These are phyloP conservation scores for Bigelowiella natans DNA, from an alignment of 78 protist species.

Conservation along the genomic window DNA sequence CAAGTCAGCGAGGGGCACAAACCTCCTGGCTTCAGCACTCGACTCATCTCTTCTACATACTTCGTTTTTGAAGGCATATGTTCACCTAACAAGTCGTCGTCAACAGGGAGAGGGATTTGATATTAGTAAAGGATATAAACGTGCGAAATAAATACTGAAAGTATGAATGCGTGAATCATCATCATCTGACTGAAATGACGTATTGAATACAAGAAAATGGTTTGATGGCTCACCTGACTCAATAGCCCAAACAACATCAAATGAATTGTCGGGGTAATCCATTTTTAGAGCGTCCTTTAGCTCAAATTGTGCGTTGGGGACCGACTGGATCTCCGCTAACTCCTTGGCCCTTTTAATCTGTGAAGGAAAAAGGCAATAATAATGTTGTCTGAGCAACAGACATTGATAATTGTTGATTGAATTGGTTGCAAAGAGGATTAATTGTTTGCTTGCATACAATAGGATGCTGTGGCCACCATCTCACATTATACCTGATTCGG, in stretches of 20 bases:
- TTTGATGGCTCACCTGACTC: constrained; percentile 29
- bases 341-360: constrained; percentile 26
- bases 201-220: not conserved
- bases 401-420: too few species aligned
- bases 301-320: constrained; percentile 19
- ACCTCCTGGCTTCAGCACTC: constrained; percentile 43
- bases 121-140: too few species aligned
- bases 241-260: constrained; percentile 39
- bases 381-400: too few species aligned
- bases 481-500: constrained; percentile 13
- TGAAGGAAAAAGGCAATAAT: too few species aligned
- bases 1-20: too few species aligned
- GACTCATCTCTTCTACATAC: constrained; percentile 32
- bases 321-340: constrained; percentile 8
- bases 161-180: too few species aligned
- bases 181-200: not conserved
- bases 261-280: constrained; percentile 32
- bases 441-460: too few species aligned
- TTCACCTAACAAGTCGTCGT: too few species aligned
- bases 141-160: too few species aligned
- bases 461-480: too few species aligned
- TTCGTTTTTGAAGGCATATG: constrained; percentile 4
- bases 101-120: too few species aligned
- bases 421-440: too few species aligned
- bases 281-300: constrained; percentile 37